Evolutionary conservation across 257 asterid genomes (phyloP), one percentile per base, ranked within the genome.

Genomic region (Solanum arcanum): DNA sequence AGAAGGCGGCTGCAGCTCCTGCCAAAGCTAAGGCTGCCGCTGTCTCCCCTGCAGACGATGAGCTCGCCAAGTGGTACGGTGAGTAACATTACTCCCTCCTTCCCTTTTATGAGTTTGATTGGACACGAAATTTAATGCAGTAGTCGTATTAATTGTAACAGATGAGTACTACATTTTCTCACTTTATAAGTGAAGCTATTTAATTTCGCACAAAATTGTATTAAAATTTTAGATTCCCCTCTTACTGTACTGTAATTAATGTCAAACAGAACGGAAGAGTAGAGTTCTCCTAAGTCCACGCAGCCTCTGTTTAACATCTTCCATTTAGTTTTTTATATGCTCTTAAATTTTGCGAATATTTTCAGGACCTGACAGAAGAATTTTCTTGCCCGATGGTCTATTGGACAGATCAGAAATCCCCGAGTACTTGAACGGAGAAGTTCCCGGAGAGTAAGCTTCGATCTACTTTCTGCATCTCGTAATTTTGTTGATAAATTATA

Each of bases 1-100:
- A 94, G 94, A 91, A 92, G 89, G 88, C 94, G 87, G 88, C 94
- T 4, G 90, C 95, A 15, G 89, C 97, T 5, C 69, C 95, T n/a
- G 12, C 39, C 73, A 96, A 95, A 89, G 35, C 96, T 69, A 96
- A 96, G 92, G 68, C 93, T 8, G 92, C 86, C 5, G 90, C 92
- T 5, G 92, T 88, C 70, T 84, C 98, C 85, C 92, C 98, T 0
- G 90, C 89, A 10, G 86, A 90, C 87, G 98, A 95, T 25, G 99
- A 97, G 97, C 98, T 97, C 89, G 94, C 99, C 94, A 97, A 97
- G 98, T 97, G 99, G 99, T 97, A 95, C 85, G 99, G 99, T 96
- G 86, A 91, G 98, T 90, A 29, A 81, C 46, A 25, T 44, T n/a
- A 31, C n/a, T 14, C 1, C 12, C 2, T 23, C 8, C 1, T 23